A percentile compares a stretch with the other conserved stretches of the same genome.
Evolutionary conservation across 2,329 filamentous ascomycete species (phyloP).

Genomic region (Cylindrodendrum hubeiense): DNA sequence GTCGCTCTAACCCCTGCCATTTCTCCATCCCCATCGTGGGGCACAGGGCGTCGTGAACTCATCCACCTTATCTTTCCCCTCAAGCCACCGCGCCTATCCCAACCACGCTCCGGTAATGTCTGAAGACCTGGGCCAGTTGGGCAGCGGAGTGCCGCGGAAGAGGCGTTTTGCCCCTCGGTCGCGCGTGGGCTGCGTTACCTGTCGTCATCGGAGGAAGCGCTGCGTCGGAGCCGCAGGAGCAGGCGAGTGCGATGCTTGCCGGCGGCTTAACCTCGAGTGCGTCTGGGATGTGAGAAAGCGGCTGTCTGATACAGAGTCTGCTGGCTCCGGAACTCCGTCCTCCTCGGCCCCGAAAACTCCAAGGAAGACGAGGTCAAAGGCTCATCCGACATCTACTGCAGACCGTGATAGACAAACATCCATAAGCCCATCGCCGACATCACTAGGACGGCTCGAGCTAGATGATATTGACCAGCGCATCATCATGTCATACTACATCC

Average conservation of each 20-base stretch:
- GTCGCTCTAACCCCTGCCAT: neutral
- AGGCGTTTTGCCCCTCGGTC: slow-evolving; percentile 14
- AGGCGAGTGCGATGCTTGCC: slow-evolving; percentile 14
- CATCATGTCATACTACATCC: slow-evolving; percentile 23
- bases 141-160: slow-evolving; percentile 40
- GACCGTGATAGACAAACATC: neutral
- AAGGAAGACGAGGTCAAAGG: neutral
- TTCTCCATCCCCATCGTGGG: neutral
- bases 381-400: neutral
- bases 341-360: neutral
- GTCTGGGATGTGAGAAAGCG: neutral
- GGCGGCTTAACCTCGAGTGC: slow-evolving; percentile 16
- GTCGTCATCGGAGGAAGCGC: slow-evolving; percentile 25
- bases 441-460: neutral
- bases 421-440: neutral
- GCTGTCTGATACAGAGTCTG: neutral
- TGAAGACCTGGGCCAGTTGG: neutral
- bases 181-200: slow-evolving; percentile 21
- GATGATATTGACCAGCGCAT: slow-evolving; percentile 2
- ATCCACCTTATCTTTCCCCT: neutral
- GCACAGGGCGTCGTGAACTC: neutral
- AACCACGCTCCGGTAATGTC: neutral
- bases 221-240: slow-evolving; percentile 1
- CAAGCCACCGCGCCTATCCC: neutral
- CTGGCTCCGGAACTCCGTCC: neutral